Conservation (phyloP, 192 early-diverging fungal genomes). For the Phycomyces blakesleeanus region DNA sequence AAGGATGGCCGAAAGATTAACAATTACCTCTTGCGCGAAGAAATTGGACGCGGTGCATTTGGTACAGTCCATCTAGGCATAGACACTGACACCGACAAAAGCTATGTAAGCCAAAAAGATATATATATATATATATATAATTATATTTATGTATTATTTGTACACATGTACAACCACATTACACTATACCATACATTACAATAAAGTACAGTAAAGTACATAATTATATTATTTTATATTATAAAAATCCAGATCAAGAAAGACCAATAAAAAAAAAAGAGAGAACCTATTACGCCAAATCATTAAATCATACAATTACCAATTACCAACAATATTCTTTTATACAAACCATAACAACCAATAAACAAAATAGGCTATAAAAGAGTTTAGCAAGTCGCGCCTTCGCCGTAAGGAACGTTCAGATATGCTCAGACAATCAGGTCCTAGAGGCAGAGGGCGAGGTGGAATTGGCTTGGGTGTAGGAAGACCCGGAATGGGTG, state of each 20-base stretch:
- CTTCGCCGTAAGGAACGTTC: slow-evolving; percentile 69
- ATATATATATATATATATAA: no score
- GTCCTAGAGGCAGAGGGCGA: slow-evolving; percentile 51
- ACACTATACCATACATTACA: no score
- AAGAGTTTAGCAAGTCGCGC: slow-evolving; percentile 89
- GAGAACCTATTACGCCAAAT: neutral
- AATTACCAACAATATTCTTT: no score
- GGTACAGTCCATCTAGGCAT: slow-evolving; percentile 81
- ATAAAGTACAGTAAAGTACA: no score
- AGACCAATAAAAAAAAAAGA: neutral
- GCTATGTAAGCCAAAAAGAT: slow-evolving; percentile 50
- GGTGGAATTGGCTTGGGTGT: slow-evolving; percentile 51
- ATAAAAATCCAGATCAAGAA: neutral
- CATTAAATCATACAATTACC: no score
- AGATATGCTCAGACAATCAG: slow-evolving; percentile 40
- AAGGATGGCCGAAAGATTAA: slow-evolving; percentile 75
- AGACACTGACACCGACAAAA: slow-evolving; percentile 45
- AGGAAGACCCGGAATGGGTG: slow-evolving; percentile 32
- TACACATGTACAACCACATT: no score
- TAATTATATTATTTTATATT: no score
- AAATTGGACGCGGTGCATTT: slow-evolving; percentile 85
- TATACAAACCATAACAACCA: no score
- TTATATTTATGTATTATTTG: no score
- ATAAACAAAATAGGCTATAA: slow-evolving; percentile 88
- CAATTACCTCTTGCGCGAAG: slow-evolving; percentile 73